phyloP scores from a whole-genome alignment of 257 asterid genomes.

The Echium plantagineum region DNA sequence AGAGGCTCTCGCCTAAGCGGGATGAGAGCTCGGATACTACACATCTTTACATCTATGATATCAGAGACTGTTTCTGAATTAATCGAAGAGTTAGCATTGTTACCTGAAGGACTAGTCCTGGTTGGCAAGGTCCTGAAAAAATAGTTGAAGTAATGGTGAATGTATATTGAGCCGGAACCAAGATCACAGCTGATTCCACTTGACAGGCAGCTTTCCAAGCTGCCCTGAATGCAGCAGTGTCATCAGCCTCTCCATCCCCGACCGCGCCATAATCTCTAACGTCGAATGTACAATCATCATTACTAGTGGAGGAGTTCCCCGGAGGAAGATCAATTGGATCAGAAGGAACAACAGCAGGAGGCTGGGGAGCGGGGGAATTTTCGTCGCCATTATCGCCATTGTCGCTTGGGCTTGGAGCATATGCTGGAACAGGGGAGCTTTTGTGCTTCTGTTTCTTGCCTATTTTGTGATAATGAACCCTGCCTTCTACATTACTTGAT shows the following conservation, averaged over 20 bases:
- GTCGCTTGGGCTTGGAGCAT: conserved; percentile 17
- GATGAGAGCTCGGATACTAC: too few species aligned
- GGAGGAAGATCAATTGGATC: conserved; percentile 33
- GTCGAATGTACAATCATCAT: conserved; percentile 38
- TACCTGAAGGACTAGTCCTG: conserved; percentile 79
- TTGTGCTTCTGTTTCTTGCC: conserved; percentile 28
- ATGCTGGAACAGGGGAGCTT: conserved; percentile 15
- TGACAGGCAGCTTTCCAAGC: conserved; percentile 93
- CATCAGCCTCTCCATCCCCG: conserved; percentile 71
- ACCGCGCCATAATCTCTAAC: conserved; percentile 64
- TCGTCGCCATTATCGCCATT: conserved; percentile 8
- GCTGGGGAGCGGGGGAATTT: conserved; percentile 5
- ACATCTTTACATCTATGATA: too few species aligned
- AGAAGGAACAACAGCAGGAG: conserved; percentile 21
- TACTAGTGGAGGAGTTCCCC: conserved; percentile 7
- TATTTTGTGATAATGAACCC: conserved; percentile 23
- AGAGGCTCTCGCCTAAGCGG: too few species aligned
- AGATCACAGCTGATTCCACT: conserved; percentile 45
- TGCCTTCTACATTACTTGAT: conserved; percentile 28
- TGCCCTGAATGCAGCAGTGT: conserved; percentile 65
- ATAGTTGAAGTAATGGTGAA: conserved; percentile 75
- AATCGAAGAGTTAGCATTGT: not conserved
- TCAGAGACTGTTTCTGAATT: too few species aligned
- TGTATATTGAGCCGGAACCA: conserved; percentile 39
- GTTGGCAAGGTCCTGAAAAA: conserved; percentile 80